Base-by-base conservation (phyloP, 805 yeast species). In the Torulaspora maleeae region DNA sequence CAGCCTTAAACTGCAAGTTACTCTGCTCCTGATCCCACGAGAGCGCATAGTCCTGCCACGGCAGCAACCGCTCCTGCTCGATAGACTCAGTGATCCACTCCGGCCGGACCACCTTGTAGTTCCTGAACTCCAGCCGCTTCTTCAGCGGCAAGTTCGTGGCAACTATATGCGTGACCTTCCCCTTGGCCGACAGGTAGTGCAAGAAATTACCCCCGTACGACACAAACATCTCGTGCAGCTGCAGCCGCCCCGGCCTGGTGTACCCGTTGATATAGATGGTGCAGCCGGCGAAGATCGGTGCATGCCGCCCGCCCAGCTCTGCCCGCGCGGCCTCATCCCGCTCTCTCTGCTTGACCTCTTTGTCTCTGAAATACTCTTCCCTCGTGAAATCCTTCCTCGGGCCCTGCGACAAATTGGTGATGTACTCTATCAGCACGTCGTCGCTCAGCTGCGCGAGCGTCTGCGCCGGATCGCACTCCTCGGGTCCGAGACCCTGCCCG, bases 241-340 rank as follows among this genome's bases (percentile, higher is more conserved):
- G 83, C 34, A 76, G 67, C 12, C 88, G 75, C n/a, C 90, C 79
- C 0, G 98, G 98, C 2, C 66, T 68, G 0, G 98, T 91, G 56
- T 84, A 80, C 1, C 99, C 99, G 57, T 89, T 90, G n/a, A 91
- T 88, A 61, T 84, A 81, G 4, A 91, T 73, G 1, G 71, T 64
- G 60, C 90, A 86, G 1, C 75, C 79, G 29, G 68, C 56, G 59
- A 91, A 89, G 1, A 90, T 69, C 2, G 63, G 64, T 20, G 44
- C 40, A 9, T 38, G 40, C 6, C 47, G 57, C 7, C 36, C 32
- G 20, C 57, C 53, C 20, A 51, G 45, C 8, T 55, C 57, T 20
- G 53, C 52, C 20, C 54, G 45, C n/a, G 54, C 45, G 12, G 38
- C 37, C 19, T 47, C 50, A 47, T 63, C 62, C 36, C 56, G 56